Evolutionary conservation across 75 land plant species (phyloP), one percentile per base, ranked within the genome.

Genomic region (Pinus taeda): DNA sequence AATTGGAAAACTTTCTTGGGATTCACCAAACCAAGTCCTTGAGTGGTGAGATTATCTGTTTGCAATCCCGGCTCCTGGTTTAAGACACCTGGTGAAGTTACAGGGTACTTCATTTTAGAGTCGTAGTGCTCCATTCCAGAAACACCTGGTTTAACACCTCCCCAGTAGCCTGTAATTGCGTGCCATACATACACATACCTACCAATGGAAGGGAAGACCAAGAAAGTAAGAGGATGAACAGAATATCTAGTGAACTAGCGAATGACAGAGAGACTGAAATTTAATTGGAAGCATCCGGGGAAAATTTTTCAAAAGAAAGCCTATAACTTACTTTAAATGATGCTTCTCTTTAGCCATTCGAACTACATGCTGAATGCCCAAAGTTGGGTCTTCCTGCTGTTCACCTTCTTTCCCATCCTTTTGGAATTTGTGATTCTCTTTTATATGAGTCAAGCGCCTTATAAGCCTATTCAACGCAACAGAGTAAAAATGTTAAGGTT

Each of bases 161-260:
- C 98, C 98, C 98, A 95, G 77, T 95, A 95, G 24, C 98, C 98
- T 3, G 89, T 85, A 5, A 95, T 86, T 20, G 98, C 93, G 71
- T 95, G 98, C 98, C 98, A 95, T 15, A 95, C 92, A 74, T 95
- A 95, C 55, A 95, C 93, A 71, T 88, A 93, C 78, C 86, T 84
- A 63, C 60, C 22, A 18, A 22, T 26, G 57, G 11, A 57, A 18
- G 69, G 57, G 20, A 56, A 30, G 21, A 18, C 17, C 18, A 26
- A 12, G 22, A 65, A 21, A 62, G 12, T 56, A 69, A 15, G 53
- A 37, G 42, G 20, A 18, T 11, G 13, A 69, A 69, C 24, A 37
- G 13, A 42, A 69, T 69, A 37, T 9, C 18, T 24, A 63, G 65
- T 21, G 8, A 49, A 49, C 9, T 49, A 1, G 55, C 11, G 9